Base-by-base conservation (phyloP, 1,139 yeast species). In the Suhomyces yuchorum region DNA sequence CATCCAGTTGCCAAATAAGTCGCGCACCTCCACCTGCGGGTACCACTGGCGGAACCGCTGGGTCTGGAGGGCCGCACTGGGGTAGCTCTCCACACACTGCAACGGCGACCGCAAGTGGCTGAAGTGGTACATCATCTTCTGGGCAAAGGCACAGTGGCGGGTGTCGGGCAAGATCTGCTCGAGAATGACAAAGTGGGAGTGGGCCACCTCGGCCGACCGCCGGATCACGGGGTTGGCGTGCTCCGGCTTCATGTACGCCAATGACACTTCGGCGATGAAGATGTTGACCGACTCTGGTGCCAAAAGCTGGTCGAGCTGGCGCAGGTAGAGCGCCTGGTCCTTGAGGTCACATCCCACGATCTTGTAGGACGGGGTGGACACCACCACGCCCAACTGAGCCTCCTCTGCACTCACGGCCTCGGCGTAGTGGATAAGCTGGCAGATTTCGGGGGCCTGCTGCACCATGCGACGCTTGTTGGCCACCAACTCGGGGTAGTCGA, bases 231-330 rank as follows among this genome's bases (percentile, higher is more conserved):
- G 74, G 59, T 88, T 85, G n/a, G 96, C 90, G 50, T 75, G 75
- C 30, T 75, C 72, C 5, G 85, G 84, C 37, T 78, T 74, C 95
- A 88, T 88, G 61, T 88, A 88, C 0, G 95, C 92, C 48, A 88
- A 67, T 0, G 96, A 87, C 2, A 88, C 96, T 61, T 88, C 96
- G 0, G 96, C 95, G 37, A 89, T 76, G 57, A 86, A 88, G 9
- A 87, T 73, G 44, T 78, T 80, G 5, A 79, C 62, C 2, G 77
- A 61, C 1, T 56, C 55, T 12, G 55, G 51, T 3, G 63, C 59
- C 14, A 75, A 52, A 0, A 60, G 49, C 2, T 59, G 50, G 8
- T 50, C 43, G 41, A 85, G 53, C 42, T 75, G 70, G 7, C 61
- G 53, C 39, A 69, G 58, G 56, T 82, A 85, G 8, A 67, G 58